Base-by-base conservation (phyloP, 805 yeast species). In the Candida saitoana region DNA sequence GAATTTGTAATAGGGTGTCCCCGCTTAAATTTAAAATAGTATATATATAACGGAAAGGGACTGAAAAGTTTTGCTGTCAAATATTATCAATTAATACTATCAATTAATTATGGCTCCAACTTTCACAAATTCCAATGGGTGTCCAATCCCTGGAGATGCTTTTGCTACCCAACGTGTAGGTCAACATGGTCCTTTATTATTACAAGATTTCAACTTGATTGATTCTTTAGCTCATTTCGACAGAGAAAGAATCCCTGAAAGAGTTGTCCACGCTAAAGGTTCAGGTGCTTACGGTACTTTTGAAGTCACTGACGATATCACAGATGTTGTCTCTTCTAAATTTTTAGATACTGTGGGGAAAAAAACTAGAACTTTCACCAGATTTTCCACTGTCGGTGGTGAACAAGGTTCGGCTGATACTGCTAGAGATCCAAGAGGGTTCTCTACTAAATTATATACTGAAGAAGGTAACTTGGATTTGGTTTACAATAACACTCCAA, bases 251-350 rank as follows among this genome's bases (percentile, higher is more conserved):
- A 84, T 87, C 49, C 96, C 96, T 9, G 96, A 88, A 69, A 76
- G 96, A 66, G 95, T 87, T 43, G 96, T 88, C 27, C 96, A 87
- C 59, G 96, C 96, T 41, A 87, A 87, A 62, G 96, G 96, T 52
- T 84, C 90, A 11, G 96, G 96, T 58, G 96, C 96, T 7, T 86
- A 73, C 60, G 96, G 96, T 50, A 76, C 73, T 50, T 88, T 88
- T 60, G 95, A 85, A 63, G 90, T 84, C 40, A 87, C 96, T 9
- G 91, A 87, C 52, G 95, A 87, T 55, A 80, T 87, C 56, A 68
- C 87, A 7, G 91, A 85, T 59, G 56, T 85, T 36, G 79, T 84
- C 57, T 71, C 76, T 18, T 80, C 93, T 38, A 78, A 78, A 42
- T 85, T 88, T 68, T 76, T 88, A 52, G 76, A 77, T 49, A 69